Percentiles rank a stretch among this genome's conserved stretches.
These are phyloP conservation scores for Hymenoscyphus infarciens DNA, from an alignment of 2,329 filamentous ascomycete species.

Conservation along the genomic window DNA sequence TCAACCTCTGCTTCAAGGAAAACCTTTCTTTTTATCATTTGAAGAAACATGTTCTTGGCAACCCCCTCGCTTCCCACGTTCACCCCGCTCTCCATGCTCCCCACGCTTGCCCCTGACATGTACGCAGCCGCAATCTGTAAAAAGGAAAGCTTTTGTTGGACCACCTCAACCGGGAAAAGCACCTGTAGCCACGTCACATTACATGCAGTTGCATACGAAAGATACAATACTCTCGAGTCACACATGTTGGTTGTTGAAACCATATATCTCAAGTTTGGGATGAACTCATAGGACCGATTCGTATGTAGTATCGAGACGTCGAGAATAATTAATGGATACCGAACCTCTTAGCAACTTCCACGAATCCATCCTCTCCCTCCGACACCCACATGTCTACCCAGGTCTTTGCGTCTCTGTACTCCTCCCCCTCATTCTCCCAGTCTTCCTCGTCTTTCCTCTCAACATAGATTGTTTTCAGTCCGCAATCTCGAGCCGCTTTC, in stretches of 20 bases:
- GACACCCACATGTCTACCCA: conserved; percentile 65
- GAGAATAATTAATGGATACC: conserved; percentile 28
- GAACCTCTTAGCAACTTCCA: conserved; percentile 49
- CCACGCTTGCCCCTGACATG: conserved; percentile 3
- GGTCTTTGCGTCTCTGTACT: conserved; percentile 49
- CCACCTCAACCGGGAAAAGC: conserved; percentile 4
- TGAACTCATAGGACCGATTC: conserved; percentile 10
- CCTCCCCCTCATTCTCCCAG: conserved; percentile 49
- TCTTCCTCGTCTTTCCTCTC: conserved; percentile 65
- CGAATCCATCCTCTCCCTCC: conserved; percentile 47
- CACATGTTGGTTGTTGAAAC: not conserved
- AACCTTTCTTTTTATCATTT: not conserved
- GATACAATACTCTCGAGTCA: not conserved
- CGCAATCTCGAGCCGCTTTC: conserved; percentile 58
- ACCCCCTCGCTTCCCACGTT: conserved; percentile 3
- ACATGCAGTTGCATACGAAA: conserved; percentile 12
- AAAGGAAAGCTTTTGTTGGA: not conserved
- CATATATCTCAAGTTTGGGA: conserved; percentile 4
- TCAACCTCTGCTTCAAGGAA: not conserved
- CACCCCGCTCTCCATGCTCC: not conserved
- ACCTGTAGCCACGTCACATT: conserved; percentile 11
- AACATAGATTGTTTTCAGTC: conserved; percentile 70
- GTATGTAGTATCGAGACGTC: conserved; percentile 6
- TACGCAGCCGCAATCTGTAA: conserved; percentile 13
- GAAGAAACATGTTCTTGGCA: not conserved